Percentiles rank a stretch among this genome's conserved stretches.
phyloP scores from a whole-genome alignment of 805 yeast genomes.

The Starmerella ratchasimensis region DNA sequence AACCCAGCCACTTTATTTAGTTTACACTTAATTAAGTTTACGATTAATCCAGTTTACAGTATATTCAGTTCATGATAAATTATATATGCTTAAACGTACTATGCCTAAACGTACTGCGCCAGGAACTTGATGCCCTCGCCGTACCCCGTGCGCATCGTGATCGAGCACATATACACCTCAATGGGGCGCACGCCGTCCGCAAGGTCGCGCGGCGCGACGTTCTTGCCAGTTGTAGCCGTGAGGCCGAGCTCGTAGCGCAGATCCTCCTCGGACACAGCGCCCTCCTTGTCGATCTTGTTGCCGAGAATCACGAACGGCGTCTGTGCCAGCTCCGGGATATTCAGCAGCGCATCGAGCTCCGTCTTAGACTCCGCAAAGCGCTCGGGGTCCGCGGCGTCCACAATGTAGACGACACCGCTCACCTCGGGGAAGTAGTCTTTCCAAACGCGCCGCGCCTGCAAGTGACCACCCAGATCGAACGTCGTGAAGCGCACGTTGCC shows the following conservation, averaged over 20 bases:
- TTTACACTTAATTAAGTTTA: too few species aligned
- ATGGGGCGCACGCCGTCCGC: slow-evolving; percentile 67
- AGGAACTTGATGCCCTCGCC: slow-evolving; percentile 98
- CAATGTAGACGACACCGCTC: slow-evolving; percentile 88
- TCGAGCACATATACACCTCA: slow-evolving; percentile 94
- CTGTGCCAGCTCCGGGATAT: slow-evolving; percentile 74
- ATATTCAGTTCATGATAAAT: not conserved
- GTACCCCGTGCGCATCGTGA: slow-evolving; percentile 96
- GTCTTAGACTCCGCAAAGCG: slow-evolving; percentile 90
- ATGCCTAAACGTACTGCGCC: slow-evolving; percentile 88
- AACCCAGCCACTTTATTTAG: too few species aligned
- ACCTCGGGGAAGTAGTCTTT: slow-evolving; percentile 99
- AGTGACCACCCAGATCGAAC: slow-evolving; percentile 96
- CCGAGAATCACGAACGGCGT: slow-evolving; percentile 93
- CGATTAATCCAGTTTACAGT: too few species aligned
- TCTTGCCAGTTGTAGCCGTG: slow-evolving; percentile 82
- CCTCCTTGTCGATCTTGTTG: slow-evolving; percentile 88
- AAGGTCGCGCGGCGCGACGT: slow-evolving; percentile 43
- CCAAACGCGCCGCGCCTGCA: slow-evolving; percentile 98
- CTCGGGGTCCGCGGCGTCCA: slow-evolving; percentile 93
- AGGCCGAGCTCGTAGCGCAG: slow-evolving; percentile 81
- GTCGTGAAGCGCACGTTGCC: slow-evolving; percentile 96
- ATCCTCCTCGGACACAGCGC: slow-evolving; percentile 90
- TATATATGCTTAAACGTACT: slow-evolving; percentile 38
- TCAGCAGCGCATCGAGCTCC: slow-evolving; percentile 84